A percentile compares a stretch with the other conserved stretches of the same genome.
Evolutionary conservation across 768 basidiomycete species (phyloP).

Genomic region (Mrakia hoshinonis): DNA sequence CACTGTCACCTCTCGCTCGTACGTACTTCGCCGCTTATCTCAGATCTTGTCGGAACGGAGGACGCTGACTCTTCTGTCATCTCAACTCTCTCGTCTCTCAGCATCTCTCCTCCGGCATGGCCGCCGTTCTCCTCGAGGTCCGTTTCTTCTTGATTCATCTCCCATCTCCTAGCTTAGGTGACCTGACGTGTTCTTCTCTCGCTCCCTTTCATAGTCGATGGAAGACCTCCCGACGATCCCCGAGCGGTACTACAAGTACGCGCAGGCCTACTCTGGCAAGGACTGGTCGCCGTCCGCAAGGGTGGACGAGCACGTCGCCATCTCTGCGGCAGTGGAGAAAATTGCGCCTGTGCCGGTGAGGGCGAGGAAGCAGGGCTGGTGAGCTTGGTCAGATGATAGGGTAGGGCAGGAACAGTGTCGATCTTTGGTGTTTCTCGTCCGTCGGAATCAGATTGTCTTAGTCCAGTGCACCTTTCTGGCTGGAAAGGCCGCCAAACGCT

Average conservation of each 20-base stretch:
- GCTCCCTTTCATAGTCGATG: neutral
- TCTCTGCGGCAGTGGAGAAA: too few relatives aligned
- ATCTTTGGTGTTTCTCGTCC: too few relatives aligned
- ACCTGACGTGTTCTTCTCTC: neutral
- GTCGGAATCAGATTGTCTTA: too few relatives aligned
- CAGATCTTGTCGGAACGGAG: neutral
- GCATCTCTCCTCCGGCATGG: neutral
- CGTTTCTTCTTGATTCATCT: neutral
- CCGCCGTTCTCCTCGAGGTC: neutral
- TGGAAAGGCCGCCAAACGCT: too few relatives aligned
- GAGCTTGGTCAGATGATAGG: too few relatives aligned
- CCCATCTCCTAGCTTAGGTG: neutral
- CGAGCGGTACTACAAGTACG: neutral
- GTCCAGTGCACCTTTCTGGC: too few relatives aligned
- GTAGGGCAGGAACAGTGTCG: too few relatives aligned
- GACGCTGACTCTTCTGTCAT: neutral
- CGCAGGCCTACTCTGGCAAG: neutral
- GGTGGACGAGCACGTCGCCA: too few relatives aligned
- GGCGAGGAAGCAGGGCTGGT: too few relatives aligned
- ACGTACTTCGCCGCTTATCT: neutral
- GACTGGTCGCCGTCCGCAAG: neutral
- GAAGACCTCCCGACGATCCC: neutral
- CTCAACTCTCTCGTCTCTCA: neutral
- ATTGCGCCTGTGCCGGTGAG: too few relatives aligned
- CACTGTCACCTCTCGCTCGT: neutral